phyloP scores from a whole-genome alignment of 352 stramenopile genomes.

The Phytophthora idaei region DNA sequence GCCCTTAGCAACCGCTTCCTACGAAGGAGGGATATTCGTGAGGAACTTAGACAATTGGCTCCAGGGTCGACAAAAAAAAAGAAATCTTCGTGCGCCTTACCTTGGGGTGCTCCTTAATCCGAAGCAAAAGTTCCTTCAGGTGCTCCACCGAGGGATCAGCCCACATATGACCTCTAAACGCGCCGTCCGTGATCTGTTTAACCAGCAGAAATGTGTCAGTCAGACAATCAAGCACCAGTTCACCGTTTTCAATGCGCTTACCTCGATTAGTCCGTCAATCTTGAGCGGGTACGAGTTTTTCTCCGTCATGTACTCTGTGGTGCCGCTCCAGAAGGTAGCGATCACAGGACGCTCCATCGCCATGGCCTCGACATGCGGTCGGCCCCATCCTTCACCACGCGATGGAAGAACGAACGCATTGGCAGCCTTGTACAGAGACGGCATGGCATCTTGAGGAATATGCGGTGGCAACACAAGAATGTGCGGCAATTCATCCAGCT shows the following conservation, averaged over 20 bases:
- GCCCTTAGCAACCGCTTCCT: conserved; percentile 74
- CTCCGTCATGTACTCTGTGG: conserved; percentile 89
- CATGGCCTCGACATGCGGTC: conserved; percentile 94
- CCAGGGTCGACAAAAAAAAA: not conserved
- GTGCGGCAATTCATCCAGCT: conserved; percentile 52
- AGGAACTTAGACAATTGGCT: not conserved
- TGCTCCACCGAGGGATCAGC: conserved; percentile 83
- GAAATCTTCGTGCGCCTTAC: conserved; percentile 20
- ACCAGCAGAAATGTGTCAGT: conserved; percentile 2
- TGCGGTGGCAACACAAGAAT: conserved; percentile 70
- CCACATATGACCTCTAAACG: conserved; percentile 85
- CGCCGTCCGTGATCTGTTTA: conserved; percentile 73
- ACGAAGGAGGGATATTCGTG: not conserved
- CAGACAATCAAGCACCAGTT: not conserved
- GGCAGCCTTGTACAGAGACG: conserved; percentile 76
- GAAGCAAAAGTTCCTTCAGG: conserved; percentile 67
- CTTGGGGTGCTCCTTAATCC: conserved; percentile 64
- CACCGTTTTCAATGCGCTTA: conserved; percentile 18
- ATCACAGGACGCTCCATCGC: conserved; percentile 90
- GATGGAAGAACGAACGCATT: conserved; percentile 91
- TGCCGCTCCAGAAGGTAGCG: conserved; percentile 92
- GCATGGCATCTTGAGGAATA: conserved; percentile 60
- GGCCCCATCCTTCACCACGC: conserved; percentile 93
- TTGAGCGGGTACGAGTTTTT: conserved; percentile 84
- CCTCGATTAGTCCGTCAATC: conserved; percentile 83